These are phyloP conservation scores for Cylindrotheca closterium DNA, from an alignment of 108 stramenopile species.

Conservation along the genomic window DNA sequence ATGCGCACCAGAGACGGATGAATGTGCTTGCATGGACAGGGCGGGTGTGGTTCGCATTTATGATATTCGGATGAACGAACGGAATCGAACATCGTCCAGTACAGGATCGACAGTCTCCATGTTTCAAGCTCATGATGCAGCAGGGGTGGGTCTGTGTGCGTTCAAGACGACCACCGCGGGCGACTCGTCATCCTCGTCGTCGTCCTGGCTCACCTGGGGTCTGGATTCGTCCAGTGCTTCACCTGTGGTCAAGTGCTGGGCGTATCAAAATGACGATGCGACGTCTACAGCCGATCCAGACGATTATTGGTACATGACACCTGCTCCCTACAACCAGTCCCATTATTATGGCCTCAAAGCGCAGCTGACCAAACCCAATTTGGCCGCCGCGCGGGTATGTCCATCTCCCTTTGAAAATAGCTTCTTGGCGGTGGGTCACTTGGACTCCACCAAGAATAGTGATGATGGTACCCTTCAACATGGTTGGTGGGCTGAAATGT, in stretches of 20 bases:
- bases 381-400: constrained; percentile 54
- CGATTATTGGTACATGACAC: neutral
- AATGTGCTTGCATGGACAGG: constrained; percentile 66
- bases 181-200: neutral
- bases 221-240: constrained; percentile 39
- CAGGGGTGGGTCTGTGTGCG: constrained; percentile 62
- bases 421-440: constrained; percentile 35
- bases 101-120: constrained; percentile 10
- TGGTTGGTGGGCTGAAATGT: constrained; percentile 63
- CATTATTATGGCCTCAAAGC: constrained; percentile 27
- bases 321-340: constrained; percentile 9
- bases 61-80: constrained; percentile 63
- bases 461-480: neutral
- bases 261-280: constrained; percentile 13
- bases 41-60: constrained; percentile 62
- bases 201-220: constrained; percentile 74
- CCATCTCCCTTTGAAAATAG: constrained; percentile 25
- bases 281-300: constrained; percentile 7
- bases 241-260: constrained; percentile 71
- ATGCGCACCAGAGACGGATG: constrained; percentile 44
- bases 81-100: neutral
- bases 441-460: neutral
- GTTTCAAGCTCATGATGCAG: constrained; percentile 49
- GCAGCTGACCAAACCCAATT: constrained; percentile 23
- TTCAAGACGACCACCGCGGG: constrained; percentile 13